A percentile compares a stretch with the other conserved stretches of the same genome.
These are phyloP conservation scores for Ophiocordyceps robertsii DNA, from an alignment of 2,329 filamentous ascomycete genomes.

Conservation along the genomic window DNA sequence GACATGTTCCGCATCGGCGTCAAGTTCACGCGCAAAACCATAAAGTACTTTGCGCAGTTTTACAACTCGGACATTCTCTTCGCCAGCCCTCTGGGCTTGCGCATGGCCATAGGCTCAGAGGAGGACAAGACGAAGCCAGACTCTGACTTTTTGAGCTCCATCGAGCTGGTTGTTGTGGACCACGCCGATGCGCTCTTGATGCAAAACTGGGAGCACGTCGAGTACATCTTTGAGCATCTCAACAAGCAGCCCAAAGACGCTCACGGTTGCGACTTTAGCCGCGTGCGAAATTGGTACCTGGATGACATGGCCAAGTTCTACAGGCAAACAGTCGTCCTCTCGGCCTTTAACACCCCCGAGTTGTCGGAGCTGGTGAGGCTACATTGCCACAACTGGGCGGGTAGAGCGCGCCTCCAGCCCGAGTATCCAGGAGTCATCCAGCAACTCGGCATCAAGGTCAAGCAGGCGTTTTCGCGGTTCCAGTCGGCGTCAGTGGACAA, in stretches of 20 bases:
- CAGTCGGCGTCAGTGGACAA: constrained; percentile 53
- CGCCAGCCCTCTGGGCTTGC: constrained; percentile 77
- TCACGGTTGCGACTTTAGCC: constrained; percentile 86
- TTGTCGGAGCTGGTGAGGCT: constrained; percentile 66
- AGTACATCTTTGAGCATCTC: constrained; percentile 81
- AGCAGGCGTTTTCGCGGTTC: constrained; percentile 85
- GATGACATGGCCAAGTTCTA: constrained; percentile 69
- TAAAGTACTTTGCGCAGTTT: constrained; percentile 91
- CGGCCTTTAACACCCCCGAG: constrained; percentile 78
- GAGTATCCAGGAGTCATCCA: constrained; percentile 61
- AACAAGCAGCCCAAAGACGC: constrained; percentile 82
- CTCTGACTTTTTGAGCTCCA: constrained; percentile 83
- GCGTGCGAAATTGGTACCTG: constrained; percentile 85
- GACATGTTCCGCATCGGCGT: constrained; percentile 94
- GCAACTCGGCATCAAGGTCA: constrained; percentile 55
- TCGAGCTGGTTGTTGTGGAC: constrained; percentile 82
- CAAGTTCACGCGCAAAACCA: constrained; percentile 90
- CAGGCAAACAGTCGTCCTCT: constrained; percentile 73
- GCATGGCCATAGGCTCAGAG: constrained; percentile 79
- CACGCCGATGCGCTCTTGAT: constrained; percentile 88
- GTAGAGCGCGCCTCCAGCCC: constrained; percentile 60
- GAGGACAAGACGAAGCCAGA: constrained; percentile 50
- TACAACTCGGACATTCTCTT: constrained; percentile 95
- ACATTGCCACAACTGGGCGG: constrained; percentile 68
- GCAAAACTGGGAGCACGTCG: constrained; percentile 97